Evolutionary conservation across 2,329 filamentous ascomycete genomes (phyloP).

Genomic region (Calonectria hongkongensis): DNA sequence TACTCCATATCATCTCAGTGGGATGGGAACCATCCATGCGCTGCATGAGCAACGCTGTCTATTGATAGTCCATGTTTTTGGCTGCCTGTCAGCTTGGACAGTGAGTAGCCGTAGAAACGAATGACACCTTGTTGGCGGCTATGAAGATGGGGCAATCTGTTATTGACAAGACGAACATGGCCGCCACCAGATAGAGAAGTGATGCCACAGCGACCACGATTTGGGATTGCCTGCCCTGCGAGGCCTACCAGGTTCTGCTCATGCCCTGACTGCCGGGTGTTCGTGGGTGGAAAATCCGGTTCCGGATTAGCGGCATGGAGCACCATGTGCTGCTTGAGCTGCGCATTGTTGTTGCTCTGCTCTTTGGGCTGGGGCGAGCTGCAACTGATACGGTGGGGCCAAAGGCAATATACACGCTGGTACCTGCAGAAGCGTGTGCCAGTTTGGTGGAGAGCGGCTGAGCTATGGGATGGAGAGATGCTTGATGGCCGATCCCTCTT

Average conservation of each 20-base stretch:
- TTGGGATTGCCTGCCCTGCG: constrained; percentile 13
- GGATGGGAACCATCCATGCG: background rate
- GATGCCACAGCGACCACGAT: background rate
- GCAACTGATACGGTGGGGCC: constrained; percentile 35
- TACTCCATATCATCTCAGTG: no score
- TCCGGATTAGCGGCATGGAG: constrained; percentile 38
- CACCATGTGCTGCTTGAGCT: constrained; percentile 29
- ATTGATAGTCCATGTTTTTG: constrained; percentile 27
- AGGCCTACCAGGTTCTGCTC: constrained; percentile 11
- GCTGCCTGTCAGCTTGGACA: background rate
- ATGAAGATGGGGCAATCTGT: constrained; percentile 10
- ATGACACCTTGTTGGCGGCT: constrained; percentile 38
- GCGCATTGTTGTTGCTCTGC: constrained; percentile 22
- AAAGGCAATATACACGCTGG: constrained; percentile 27
- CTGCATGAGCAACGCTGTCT: constrained; percentile 13
- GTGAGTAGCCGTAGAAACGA: constrained; percentile 28
- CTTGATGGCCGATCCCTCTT: constrained; percentile 22
- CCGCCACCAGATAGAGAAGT: background rate
- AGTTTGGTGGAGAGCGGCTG: constrained; percentile 37
- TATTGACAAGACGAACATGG: constrained; percentile 1
- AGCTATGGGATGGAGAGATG: constrained; percentile 12
- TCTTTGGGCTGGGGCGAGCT: constrained; percentile 29
- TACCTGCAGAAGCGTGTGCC: constrained; percentile 43
- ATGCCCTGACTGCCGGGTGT: constrained; percentile 16
- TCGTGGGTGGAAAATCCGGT: constrained; percentile 25